Evolutionary conservation across 768 basidiomycete species (phyloP).

Genomic region (Dentipellis fragilis): DNA sequence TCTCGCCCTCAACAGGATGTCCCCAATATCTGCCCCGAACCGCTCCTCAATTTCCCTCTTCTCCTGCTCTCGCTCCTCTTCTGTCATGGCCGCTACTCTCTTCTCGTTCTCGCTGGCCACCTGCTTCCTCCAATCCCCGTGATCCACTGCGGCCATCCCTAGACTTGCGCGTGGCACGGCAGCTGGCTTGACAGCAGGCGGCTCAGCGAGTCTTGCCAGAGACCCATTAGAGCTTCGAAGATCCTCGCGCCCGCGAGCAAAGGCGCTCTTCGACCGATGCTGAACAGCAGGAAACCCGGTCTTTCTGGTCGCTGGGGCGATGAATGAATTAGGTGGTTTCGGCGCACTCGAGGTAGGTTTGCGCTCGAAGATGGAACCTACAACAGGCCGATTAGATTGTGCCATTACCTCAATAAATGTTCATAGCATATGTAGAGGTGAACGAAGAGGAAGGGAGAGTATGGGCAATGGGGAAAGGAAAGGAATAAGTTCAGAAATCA

Average conservation of each 20-base stretch:
- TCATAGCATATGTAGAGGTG: neutral
- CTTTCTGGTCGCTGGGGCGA: constrained; percentile 8
- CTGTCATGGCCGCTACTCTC: constrained; percentile 56
- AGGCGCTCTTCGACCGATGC: constrained; percentile 32
- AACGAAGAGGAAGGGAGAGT: neutral
- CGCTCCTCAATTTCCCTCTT: constrained; percentile 55
- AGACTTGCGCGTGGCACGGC: constrained; percentile 1
- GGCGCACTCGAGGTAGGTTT: constrained; percentile 18
- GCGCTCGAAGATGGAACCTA: constrained; percentile 41
- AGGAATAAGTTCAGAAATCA: too few relatives aligned
- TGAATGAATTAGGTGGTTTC: constrained; percentile 14
- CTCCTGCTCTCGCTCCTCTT: constrained; percentile 60
- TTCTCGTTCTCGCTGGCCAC: constrained; percentile 59
- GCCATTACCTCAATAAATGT: constrained; percentile 8
- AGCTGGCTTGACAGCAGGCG: constrained; percentile 9
- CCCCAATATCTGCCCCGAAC: constrained; percentile 58
- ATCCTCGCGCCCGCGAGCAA: constrained; percentile 22
- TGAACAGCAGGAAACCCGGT: constrained; percentile 31
- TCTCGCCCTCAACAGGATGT: constrained; percentile 47
- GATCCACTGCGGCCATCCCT: neutral
- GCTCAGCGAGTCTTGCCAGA: constrained; percentile 14
- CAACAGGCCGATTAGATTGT: constrained; percentile 16
- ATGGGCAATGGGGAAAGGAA: too few relatives aligned
- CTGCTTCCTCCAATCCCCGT: constrained; percentile 38
- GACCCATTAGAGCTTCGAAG: constrained; percentile 10